A percentile compares a stretch with the other conserved stretches of the same genome.
phyloP scores from a whole-genome alignment of 768 basidiomycete genomes.

The Pisolithus sp. region DNA sequence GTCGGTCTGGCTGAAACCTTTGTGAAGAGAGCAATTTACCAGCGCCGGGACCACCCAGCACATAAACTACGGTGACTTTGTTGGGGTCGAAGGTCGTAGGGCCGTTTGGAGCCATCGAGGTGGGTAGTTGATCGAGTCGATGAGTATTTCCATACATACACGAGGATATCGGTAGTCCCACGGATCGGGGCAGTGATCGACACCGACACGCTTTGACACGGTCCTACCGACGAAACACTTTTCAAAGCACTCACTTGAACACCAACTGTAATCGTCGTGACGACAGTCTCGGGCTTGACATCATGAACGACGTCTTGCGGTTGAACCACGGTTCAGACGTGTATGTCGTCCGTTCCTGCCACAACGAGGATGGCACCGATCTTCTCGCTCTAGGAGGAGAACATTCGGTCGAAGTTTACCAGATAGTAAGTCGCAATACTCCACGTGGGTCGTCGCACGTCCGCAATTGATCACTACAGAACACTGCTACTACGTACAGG shows the following conservation, averaged over 20 bases:
- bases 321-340: constrained; percentile 57
- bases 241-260: no score
- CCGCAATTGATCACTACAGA: constrained; percentile 25
- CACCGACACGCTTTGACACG: no score
- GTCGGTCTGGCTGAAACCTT: constrained; percentile 5
- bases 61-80: constrained; percentile 86
- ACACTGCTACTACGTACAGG: constrained; percentile 34
- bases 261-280: no score
- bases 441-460: background rate
- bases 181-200: no score
- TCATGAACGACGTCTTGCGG: constrained; percentile 31
- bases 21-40: constrained; percentile 41
- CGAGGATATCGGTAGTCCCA: no score
- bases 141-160: background rate
- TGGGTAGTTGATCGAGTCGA: background rate
- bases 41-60: constrained; percentile 95
- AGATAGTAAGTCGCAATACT: constrained; percentile 42
- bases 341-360: constrained; percentile 55
- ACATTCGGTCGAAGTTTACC: constrained; percentile 64
- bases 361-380: constrained; percentile 56
- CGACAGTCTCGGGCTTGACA: no score
- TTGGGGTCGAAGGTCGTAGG: constrained; percentile 47
- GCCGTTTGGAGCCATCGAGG: background rate
- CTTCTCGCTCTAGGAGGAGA: constrained; percentile 70
- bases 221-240: no score